Percentiles rank a stretch among this genome's conserved stretches.
Evolutionary conservation across 2,329 filamentous ascomycete genomes (phyloP).

Genomic region (Dactylellina sp.): DNA sequence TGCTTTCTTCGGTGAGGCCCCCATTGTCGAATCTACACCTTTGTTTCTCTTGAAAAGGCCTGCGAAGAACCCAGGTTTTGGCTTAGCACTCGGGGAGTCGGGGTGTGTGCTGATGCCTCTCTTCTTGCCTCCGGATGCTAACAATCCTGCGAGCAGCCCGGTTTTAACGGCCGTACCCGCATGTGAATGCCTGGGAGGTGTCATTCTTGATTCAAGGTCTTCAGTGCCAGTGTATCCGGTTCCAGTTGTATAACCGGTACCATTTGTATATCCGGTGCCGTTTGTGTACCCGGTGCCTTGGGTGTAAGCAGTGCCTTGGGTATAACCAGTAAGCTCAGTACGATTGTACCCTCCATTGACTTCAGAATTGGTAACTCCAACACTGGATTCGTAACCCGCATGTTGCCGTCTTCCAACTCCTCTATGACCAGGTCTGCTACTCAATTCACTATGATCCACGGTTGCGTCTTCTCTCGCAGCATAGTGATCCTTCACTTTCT

Average conservation of each 20-base stretch:
- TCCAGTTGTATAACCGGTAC: slow-evolving; percentile 41
- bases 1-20: slow-evolving; percentile 28
- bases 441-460: slow-evolving; percentile 50
- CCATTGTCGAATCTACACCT: slow-evolving; percentile 22
- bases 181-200: slow-evolving; percentile 34
- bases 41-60: slow-evolving; percentile 50
- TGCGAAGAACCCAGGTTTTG: slow-evolving; percentile 49
- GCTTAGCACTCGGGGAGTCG: slow-evolving; percentile 25
- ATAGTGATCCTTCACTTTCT: slow-evolving; percentile 55
- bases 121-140: slow-evolving; percentile 41
- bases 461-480: slow-evolving; percentile 39
- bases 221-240: slow-evolving; percentile 52
- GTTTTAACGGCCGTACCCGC: slow-evolving; percentile 31
- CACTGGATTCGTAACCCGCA: slow-evolving; percentile 47
- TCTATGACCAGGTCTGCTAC: slow-evolving; percentile 34
- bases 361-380: slow-evolving; percentile 53
- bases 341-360: slow-evolving; percentile 52
- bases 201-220: slow-evolving; percentile 46
- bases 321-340: slow-evolving; percentile 46
- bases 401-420: slow-evolving; percentile 18
- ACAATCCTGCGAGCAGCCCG: slow-evolving; percentile 30
- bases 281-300: slow-evolving; percentile 42
- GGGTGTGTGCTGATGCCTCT: slow-evolving; percentile 37
- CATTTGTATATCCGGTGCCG: slow-evolving; percentile 38
- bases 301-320: slow-evolving; percentile 36